Percentiles rank a stretch among this genome's conserved stretches.
Evolutionary conservation across 352 stramenopile genomes (phyloP).

Genomic region (Phytophthora citrophthora): DNA sequence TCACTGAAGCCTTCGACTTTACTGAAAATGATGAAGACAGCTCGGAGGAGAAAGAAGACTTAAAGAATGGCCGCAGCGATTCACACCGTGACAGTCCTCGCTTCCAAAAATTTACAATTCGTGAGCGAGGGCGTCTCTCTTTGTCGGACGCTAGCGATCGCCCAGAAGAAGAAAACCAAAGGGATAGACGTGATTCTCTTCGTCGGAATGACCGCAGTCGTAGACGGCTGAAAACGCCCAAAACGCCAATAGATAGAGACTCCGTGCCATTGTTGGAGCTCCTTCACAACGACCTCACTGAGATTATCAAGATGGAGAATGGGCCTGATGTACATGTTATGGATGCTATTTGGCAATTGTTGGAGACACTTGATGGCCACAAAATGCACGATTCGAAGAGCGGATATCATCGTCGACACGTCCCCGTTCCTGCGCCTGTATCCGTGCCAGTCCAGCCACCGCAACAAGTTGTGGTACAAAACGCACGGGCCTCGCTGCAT

Average conservation of each 20-base stretch:
- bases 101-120: conserved; percentile 48
- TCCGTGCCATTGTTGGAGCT: conserved; percentile 42
- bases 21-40: conserved; percentile 27
- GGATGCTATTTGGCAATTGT: conserved; percentile 55
- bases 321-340: conserved; percentile 28
- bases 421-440: conserved; percentile 1
- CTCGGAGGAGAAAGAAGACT: conserved; percentile 24
- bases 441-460: conserved; percentile 1
- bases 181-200: conserved; percentile 7
- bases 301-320: conserved; percentile 62
- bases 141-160: conserved; percentile 21
- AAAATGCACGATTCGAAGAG: conserved; percentile 36
- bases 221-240: conserved; percentile 20
- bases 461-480: conserved; percentile 7
- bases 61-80: conserved; percentile 10
- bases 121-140: conserved; percentile 53
- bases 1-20: conserved; percentile 60
- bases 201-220: conserved; percentile 21
- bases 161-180: conserved; percentile 4
- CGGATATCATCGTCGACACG: conserved; percentile 32
- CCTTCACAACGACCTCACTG: conserved; percentile 53
- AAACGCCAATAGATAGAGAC: conserved; percentile 15
- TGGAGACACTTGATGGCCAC: conserved; percentile 58
- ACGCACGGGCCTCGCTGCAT: conserved; percentile 18
- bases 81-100: conserved; percentile 17